Evolutionary conservation across 1,139 yeast genomes (phyloP).

Genomic region (Sugiyamaella sp.): DNA sequence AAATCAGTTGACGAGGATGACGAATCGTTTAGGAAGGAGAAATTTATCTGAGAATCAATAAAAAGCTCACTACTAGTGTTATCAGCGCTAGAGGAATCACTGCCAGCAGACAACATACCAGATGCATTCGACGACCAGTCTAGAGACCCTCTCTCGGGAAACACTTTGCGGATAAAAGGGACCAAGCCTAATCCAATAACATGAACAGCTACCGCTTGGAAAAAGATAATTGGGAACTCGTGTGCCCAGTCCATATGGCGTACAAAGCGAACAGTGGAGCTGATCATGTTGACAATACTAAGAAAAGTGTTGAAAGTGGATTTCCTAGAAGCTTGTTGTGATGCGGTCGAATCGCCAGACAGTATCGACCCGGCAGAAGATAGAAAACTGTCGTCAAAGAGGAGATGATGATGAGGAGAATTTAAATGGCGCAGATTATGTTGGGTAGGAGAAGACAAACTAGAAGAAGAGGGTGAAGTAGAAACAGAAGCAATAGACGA

Average conservation of each 20-base stretch:
- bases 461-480: background rate
- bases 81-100: conserved; percentile 17
- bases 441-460: conserved; percentile 15
- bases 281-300: conserved; percentile 31
- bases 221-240: conserved; percentile 37
- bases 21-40: conserved; percentile 5
- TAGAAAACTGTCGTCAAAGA: conserved; percentile 20
- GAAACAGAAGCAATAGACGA: background rate
- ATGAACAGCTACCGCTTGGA: conserved; percentile 38
- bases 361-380: conserved; percentile 18
- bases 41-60: conserved; percentile 13
- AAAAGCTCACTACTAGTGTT: conserved; percentile 19
- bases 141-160: conserved; percentile 29
- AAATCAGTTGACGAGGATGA: conserved; percentile 9
- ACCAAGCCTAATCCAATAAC: conserved; percentile 37
- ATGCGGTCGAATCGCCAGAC: conserved; percentile 11
- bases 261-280: conserved; percentile 31
- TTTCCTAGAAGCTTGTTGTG: conserved; percentile 8
- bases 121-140: conserved; percentile 18
- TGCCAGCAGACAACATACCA: conserved; percentile 9
- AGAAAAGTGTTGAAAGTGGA: conserved; percentile 34
- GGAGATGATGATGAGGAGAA: conserved; percentile 17
- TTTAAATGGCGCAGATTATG: conserved; percentile 22
- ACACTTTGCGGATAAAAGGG: conserved; percentile 35
- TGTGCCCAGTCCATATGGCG: conserved; percentile 36